Percentiles rank a stretch among this genome's conserved stretches.
These are phyloP conservation scores for Lichtheimia corymbifera DNA, from an alignment of 371 early-diverging fungal species.

Conservation along the genomic window DNA sequence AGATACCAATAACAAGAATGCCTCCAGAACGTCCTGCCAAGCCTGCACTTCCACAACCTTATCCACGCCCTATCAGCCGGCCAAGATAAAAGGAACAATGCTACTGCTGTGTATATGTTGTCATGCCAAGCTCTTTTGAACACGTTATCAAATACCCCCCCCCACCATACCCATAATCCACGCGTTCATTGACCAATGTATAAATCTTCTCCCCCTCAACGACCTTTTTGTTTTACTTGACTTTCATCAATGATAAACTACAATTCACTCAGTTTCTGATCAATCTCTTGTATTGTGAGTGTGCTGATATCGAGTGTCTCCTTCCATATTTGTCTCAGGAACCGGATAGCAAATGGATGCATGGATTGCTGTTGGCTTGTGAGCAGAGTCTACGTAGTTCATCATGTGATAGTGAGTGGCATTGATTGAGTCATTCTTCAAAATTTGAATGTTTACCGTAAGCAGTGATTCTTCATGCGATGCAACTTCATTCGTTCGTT, in stretches of 20 bases:
- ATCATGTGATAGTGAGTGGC: background rate
- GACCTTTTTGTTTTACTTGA: background rate
- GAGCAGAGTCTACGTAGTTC: background rate
- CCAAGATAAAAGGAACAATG: background rate
- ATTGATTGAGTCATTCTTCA: background rate
- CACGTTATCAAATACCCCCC: background rate
- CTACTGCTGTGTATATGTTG: background rate
- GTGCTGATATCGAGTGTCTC: constrained; percentile 25
- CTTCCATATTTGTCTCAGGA: constrained; percentile 26
- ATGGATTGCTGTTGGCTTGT: background rate
- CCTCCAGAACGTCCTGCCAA: constrained; percentile 21
- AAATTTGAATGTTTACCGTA: background rate
- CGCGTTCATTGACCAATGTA: background rate
- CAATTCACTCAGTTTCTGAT: constrained; percentile 7
- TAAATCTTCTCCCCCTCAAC: background rate
- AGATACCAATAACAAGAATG: constrained; percentile 7
- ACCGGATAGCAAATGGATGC: constrained; percentile 23
- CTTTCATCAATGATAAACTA: background rate
- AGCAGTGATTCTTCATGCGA: constrained; percentile 10
- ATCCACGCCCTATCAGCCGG: constrained; percentile 14
- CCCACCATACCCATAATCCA: background rate
- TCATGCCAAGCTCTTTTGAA: background rate
- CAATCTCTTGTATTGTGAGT: constrained; percentile 18
- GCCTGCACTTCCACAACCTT: constrained; percentile 25
- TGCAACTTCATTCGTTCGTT: constrained; percentile 16